Conservation (phyloP, 2,329 filamentous ascomycete species). For the Pyricularia pennisetigena region DNA sequence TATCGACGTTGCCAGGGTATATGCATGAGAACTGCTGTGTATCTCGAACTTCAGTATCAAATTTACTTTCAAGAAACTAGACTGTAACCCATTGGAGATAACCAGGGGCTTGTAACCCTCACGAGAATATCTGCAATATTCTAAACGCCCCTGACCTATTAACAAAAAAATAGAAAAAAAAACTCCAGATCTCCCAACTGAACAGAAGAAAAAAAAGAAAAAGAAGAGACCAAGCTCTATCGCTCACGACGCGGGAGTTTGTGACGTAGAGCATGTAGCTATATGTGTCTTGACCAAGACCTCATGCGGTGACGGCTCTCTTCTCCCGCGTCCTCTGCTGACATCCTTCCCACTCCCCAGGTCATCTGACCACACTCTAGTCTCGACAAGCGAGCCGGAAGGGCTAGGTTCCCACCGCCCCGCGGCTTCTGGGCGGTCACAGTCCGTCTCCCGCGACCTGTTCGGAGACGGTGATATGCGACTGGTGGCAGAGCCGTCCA, state of each 20-base stretch:
- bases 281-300: slow-evolving; percentile 1
- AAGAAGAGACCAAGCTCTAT: background rate
- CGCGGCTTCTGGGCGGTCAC: background rate
- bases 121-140: background rate
- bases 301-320: background rate
- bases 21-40: background rate
- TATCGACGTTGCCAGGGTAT: background rate
- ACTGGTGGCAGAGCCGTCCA: background rate
- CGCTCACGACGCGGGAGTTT: background rate
- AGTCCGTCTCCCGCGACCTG: background rate
- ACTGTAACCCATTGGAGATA: background rate
- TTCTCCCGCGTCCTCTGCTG: background rate
- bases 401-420: background rate
- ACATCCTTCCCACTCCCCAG: background rate
- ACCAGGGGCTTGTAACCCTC: background rate
- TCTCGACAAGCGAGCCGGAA: slow-evolving; percentile 1
- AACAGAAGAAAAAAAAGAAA: too few relatives aligned
- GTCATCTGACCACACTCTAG: slow-evolving; percentile 3
- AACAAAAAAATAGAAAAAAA: too few relatives aligned
- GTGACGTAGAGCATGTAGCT: background rate
- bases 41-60: background rate
- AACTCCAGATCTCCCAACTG: too few relatives aligned
- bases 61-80: background rate
- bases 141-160: too few relatives aligned
- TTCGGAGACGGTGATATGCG: background rate